Conservation (phyloP, 176 grass and related monocot species). For the Rhynchospora pubera region DNA sequence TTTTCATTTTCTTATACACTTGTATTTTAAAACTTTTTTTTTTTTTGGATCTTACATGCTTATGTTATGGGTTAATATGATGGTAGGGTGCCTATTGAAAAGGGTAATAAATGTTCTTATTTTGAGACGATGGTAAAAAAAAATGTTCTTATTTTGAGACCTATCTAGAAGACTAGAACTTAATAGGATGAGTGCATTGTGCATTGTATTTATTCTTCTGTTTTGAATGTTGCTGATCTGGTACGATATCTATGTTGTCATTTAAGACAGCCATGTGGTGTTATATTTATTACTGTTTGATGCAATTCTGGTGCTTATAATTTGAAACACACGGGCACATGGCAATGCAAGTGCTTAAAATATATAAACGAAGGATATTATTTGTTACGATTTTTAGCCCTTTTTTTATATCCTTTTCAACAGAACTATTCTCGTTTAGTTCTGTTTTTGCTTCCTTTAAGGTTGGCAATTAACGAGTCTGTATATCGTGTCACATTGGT, state of each 20-base stretch:
- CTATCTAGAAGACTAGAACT: neutral
- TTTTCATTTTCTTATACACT: conserved; percentile 3
- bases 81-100: neutral
- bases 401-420: too few relatives aligned
- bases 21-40: conserved; percentile 5
- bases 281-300: conserved; percentile 16
- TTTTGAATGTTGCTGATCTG: conserved; percentile 11
- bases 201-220: neutral
- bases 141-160: too few relatives aligned
- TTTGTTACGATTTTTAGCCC: too few relatives aligned
- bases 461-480: too few relatives aligned
- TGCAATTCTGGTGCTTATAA: neutral
- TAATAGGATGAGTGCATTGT: conserved; percentile 2
- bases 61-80: neutral
- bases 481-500: too few relatives aligned
- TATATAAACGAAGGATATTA: too few relatives aligned
- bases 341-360: neutral
- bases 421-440: too few relatives aligned
- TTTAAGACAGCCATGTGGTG: conserved; percentile 10
- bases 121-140: neutral
- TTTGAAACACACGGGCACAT: conserved; percentile 7
- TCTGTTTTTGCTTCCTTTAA: too few relatives aligned
- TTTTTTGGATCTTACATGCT: neutral
- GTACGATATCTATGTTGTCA: neutral
- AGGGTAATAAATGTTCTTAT: conserved; percentile 20